Base-by-base conservation (phyloP, 805 yeast genomes). In the Kluyveromyces siamensis region DNA sequence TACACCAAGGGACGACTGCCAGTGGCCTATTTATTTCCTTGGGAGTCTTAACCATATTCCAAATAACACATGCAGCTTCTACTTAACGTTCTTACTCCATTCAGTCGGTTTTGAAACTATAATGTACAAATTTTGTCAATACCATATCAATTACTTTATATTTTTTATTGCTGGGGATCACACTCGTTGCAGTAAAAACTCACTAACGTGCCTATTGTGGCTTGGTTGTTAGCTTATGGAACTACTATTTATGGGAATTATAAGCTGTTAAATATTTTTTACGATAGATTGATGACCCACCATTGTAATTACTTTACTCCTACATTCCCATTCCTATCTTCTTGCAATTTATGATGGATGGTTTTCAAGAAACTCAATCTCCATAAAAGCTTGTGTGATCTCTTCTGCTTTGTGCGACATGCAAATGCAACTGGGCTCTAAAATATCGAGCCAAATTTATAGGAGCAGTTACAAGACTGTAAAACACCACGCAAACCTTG, bases 381-480 rank as follows among this genome's bases (percentile, higher is more conserved):
- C 83, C 2, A 83, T 84, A 33, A 66, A 79, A 37, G 68, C 77
- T 7, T 68, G 90, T 55, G 75, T 87, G 0, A 77, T 83, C 3
- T 73, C 83, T 8, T 76, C 87, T 0, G 80, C 88, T 0, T 48
- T 83, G 40, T 80, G 76, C 62, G 84, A 83, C 57, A 81, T 83
- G 73, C 75, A 72, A 60, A 77, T 75, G 3, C 89, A 83, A 62
- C 68, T 77, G 0, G 84, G 79, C 1, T 63, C 70, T 21, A 77
- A 83, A 38, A 66, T 74, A n/a, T 68, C 80, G 1, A 68, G 79
- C 9, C 77, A 83, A 56, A 70, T 84, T 5, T 84, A 83, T 62
- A 63, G 81, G 48, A 57, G 60, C 1, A 74, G 72, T 39, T 90
- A 84, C 59, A 66, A 66, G 33, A 89, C 90, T 0, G 55, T 69